Conservation (phyloP, 2,329 filamentous ascomycete genomes). For the Fusarium subglutinans region DNA sequence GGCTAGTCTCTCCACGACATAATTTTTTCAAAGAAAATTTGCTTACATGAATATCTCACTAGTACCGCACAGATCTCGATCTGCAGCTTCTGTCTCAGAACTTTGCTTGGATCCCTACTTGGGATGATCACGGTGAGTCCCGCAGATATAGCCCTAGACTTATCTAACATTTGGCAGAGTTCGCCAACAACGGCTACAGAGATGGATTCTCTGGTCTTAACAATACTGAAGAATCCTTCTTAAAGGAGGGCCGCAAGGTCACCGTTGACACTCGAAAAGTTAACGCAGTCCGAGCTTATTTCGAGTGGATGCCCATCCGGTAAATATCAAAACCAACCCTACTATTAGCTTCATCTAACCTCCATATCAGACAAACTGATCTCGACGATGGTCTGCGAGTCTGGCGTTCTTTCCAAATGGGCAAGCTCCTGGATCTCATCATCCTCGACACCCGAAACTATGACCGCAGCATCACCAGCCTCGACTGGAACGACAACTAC, state of each 20-base stretch:
- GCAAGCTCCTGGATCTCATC: constrained; percentile 71
- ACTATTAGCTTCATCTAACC: background rate
- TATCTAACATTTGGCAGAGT: constrained; percentile 45
- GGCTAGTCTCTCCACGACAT: background rate
- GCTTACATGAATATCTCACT: background rate
- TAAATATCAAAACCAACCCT: constrained; percentile 49
- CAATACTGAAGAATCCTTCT: constrained; percentile 52
- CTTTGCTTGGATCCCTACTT: constrained; percentile 57
- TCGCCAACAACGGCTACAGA: constrained; percentile 72
- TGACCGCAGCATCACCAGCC: constrained; percentile 69
- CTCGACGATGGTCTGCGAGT: constrained; percentile 75
- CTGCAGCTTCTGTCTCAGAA: constrained; percentile 53
- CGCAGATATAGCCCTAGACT: fast-evolving
- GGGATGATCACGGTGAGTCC: constrained; percentile 42
- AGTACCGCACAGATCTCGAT: constrained; percentile 54
- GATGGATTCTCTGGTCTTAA: constrained; percentile 69
- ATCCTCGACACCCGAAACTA: constrained; percentile 77
- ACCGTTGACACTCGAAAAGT: constrained; percentile 78
- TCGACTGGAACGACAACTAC: constrained; percentile 35
- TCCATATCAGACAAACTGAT: constrained; percentile 16
- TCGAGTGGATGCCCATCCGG: constrained; percentile 64
- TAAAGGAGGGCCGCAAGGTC: constrained; percentile 44
- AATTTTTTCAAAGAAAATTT: fast-evolving
- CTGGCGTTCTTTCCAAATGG: constrained; percentile 73
- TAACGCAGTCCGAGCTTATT: constrained; percentile 76